Evolutionary conservation across 108 stramenopile species (phyloP), one percentile per base, ranked within the genome.

Genomic region (Mediolabrus comicus): DNA sequence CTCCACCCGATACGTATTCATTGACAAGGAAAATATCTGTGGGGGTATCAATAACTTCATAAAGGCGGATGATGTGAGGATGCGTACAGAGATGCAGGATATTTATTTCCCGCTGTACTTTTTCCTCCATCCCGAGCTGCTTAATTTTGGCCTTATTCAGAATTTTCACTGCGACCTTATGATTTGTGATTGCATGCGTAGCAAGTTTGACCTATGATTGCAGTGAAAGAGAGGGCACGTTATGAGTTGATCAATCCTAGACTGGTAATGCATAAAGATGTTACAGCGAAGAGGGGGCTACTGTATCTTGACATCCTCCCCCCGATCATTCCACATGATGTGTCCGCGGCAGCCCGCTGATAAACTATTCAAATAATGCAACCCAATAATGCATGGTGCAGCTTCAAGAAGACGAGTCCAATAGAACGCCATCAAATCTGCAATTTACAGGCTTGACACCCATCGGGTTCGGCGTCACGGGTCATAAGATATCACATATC

Each of bases 131-230:
- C 39, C 96, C 97, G 26, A 99, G 86, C 67, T 97, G 92, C 80
- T 95, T 91, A 81, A 99, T 98, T 74, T 98, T 98, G 66, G 91
- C 92, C 75, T 97, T 95, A 86, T 99, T 99, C 29, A 99, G 81
- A 60, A 99, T 99, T 81, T 99, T 99, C 19, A 99, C 95, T n/a
- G 99, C 99, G n/a, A 99, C 95, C 61, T 93, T 95, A 76, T 98
- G 96, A 17, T 97, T 97, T n/a, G 99, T 99, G 65, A 97, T 86
- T 32, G 92, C 91, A 83, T 99, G 99, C 10, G 97, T 96, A 17
- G 96, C 99, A 35, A 99, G 86, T 90, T 94, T 94, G 16, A 96
- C 95, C 88, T 89, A 59, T 26, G 22, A 65, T 14, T 22, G 27
- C 22, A 31, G 36, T 10, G 28, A 17, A 46, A 10, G n/a, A 29